These are phyloP conservation scores for Malassezia dermatis DNA, from an alignment of 1,284 basidiomycete species.

Conservation along the genomic window DNA sequence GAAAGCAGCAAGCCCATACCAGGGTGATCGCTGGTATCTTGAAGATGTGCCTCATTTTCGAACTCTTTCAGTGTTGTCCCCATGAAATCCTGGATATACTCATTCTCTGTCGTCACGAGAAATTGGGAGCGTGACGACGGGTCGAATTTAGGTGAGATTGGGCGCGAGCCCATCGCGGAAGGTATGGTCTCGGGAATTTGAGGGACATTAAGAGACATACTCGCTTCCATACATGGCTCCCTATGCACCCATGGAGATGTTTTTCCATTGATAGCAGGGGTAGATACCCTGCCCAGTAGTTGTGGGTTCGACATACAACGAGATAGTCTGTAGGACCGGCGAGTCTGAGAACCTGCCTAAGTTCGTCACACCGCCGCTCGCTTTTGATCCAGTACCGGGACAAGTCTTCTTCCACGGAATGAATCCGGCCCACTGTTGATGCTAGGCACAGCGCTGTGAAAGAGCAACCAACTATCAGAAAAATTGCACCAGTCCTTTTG, in stretches of 20 bases:
- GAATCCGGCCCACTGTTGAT: neutral
- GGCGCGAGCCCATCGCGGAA: neutral
- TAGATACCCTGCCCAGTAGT: neutral
- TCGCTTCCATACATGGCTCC: neutral
- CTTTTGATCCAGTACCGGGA: neutral
- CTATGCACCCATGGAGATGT: neutral
- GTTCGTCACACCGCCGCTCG: neutral
- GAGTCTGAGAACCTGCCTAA: neutral
- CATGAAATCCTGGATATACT: conserved; percentile 1
- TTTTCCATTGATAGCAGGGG: neutral
- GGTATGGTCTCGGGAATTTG: neutral
- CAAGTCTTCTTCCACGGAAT: neutral
- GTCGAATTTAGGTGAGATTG: neutral
- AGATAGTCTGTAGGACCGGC: neutral
- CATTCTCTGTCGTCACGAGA: neutral
- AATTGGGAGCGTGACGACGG: neutral
- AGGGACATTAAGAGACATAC: neutral
- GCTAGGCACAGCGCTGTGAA: neutral
- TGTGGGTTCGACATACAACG: neutral
- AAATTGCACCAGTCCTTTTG: neutral
- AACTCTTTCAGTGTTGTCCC: neutral
- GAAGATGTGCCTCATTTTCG: neutral
- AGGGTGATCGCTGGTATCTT: conserved; percentile 1
- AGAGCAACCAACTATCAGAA: neutral
- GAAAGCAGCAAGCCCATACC: conserved; percentile 14